phyloP scores from a whole-genome alignment of 148 eudicot genomes.

The Cornus controversa region DNA sequence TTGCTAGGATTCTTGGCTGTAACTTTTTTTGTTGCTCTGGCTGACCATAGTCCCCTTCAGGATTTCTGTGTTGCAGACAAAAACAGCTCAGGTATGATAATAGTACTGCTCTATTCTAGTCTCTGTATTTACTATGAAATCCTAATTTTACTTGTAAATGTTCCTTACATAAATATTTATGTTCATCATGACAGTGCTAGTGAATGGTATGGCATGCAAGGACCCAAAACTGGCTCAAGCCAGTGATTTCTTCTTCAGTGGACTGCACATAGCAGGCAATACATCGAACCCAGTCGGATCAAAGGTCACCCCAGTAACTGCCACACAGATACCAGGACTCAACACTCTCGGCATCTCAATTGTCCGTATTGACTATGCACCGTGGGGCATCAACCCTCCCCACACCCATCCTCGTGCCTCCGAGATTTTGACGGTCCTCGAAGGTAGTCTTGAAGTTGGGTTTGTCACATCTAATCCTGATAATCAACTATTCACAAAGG shows the following conservation, averaged over 20 bases:
- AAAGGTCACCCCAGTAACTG: constrained; percentile 14
- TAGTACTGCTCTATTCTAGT: too few relatives aligned
- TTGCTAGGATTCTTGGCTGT: too few relatives aligned
- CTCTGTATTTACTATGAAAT: too few relatives aligned
- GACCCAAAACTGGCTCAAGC: constrained; percentile 5
- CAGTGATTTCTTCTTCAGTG: constrained; percentile 19
- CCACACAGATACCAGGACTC: constrained; percentile 17
- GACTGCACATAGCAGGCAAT: constrained; percentile 16
- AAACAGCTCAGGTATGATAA: too few relatives aligned
- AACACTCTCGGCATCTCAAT: constrained; percentile 26
- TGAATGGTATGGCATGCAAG: constrained; percentile 14
- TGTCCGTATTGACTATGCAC: constrained; percentile 26
- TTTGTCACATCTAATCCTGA: constrained; percentile 26
- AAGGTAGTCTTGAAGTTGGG: constrained; percentile 19
- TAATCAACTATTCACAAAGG: constrained; percentile 1
- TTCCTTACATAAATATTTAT: too few relatives aligned
- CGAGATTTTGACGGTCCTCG: constrained; percentile 19
- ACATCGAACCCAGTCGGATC: constrained; percentile 21
- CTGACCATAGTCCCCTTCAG: too few relatives aligned
- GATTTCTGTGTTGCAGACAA: too few relatives aligned
- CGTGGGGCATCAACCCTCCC: constrained; percentile 20
- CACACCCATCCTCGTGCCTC: constrained; percentile 20
- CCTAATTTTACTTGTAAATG: too few relatives aligned
- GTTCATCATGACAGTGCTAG: neutral
- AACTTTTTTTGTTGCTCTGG: too few relatives aligned